phyloP scores from a whole-genome alignment of 2,329 filamentous ascomycete genomes.

The Penicillium sp. region DNA sequence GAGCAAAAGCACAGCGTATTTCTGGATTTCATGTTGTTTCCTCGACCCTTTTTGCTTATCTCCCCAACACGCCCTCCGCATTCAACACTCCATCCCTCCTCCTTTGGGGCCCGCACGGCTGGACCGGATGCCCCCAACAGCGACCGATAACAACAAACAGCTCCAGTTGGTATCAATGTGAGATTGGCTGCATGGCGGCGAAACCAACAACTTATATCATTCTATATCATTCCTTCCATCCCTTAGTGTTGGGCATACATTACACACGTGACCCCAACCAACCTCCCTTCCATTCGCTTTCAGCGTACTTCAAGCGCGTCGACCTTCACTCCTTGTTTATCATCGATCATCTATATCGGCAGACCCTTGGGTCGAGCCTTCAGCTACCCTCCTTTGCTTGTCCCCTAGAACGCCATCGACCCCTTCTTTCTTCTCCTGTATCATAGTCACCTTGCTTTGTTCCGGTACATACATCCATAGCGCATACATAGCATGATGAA shows the following conservation, averaged over 20 bases:
- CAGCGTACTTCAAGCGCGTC: background rate
- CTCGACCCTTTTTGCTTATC: background rate
- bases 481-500: conserved; percentile 24
- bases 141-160: conserved; percentile 2
- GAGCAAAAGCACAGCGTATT: conserved; percentile 22
- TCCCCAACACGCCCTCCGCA: background rate
- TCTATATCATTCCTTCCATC: background rate
- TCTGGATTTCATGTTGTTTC: conserved; percentile 9
- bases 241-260: background rate
- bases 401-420: conserved; percentile 13
- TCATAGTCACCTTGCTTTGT: conserved; percentile 21
- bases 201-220: background rate
- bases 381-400: conserved; percentile 9
- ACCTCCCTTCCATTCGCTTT: background rate
- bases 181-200: background rate
- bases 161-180: conserved; percentile 4
- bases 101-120: conserved; percentile 17
- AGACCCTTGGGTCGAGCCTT: background rate
- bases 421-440: conserved; percentile 19
- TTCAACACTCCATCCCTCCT: conserved; percentile 2
- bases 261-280: background rate
- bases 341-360: background rate
- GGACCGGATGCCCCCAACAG: conserved; percentile 17
- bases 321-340: background rate
- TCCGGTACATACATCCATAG: conserved; percentile 17